A percentile compares a stretch with the other conserved stretches of the same genome.
These are phyloP conservation scores for Hirsutella thompsonii DNA, from an alignment of 2,329 filamentous ascomycete genomes.

Conservation along the genomic window DNA sequence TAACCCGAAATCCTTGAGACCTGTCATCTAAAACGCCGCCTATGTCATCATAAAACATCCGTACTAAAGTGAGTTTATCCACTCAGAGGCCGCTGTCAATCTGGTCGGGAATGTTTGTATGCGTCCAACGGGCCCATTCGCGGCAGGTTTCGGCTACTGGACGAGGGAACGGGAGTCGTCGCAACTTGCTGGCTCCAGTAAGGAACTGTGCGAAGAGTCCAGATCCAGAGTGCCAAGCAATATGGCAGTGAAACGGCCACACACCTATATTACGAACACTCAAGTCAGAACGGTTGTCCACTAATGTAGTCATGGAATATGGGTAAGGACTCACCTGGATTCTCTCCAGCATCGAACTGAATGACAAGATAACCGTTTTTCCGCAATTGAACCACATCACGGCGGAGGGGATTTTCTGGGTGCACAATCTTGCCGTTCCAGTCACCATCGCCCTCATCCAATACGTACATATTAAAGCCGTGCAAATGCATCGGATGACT, in stretches of 20 bases:
- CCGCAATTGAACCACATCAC: conserved; percentile 37
- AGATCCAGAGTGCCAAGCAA: conserved; percentile 41
- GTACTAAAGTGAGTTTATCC: no score
- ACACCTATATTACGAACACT: conserved; percentile 18
- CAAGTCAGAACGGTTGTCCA: background rate
- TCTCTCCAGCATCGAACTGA: conserved; percentile 32
- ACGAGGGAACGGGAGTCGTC: conserved; percentile 26
- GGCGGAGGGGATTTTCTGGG: conserved; percentile 33
- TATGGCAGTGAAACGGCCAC: conserved; percentile 43
- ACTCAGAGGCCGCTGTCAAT: conserved; percentile 40
- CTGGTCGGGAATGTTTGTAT: conserved; percentile 29
- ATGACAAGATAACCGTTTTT: conserved; percentile 33
- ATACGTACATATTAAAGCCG: conserved; percentile 58
- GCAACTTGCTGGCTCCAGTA: conserved; percentile 25
- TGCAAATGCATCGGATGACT: conserved; percentile 58
- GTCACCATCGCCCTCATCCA: conserved; percentile 35
- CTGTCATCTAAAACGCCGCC: no score
- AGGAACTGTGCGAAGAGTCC: conserved; percentile 41
- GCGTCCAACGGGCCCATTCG: conserved; percentile 38
- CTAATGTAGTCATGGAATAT: background rate
- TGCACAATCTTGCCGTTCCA: conserved; percentile 32
- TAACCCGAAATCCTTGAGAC: no score
- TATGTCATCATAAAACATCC: no score
- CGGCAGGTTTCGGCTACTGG: conserved; percentile 36
- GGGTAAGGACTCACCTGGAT: conserved; percentile 24